phyloP scores from a whole-genome alignment of 1,139 yeast genomes.

The Lodderomyces margitis region DNA sequence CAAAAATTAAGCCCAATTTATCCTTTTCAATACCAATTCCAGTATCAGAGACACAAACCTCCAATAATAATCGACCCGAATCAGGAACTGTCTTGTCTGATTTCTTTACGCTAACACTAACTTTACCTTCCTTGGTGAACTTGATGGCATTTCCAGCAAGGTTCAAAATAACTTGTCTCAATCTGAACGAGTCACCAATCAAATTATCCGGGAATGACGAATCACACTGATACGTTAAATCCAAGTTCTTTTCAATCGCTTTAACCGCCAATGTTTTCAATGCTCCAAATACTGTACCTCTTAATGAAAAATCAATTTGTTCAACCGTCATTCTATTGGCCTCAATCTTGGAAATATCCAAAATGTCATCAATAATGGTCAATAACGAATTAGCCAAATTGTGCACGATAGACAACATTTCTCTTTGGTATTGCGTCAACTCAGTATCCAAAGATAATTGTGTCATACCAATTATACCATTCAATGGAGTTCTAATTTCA shows the following conservation, averaged over 20 bases:
- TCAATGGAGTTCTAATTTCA: slow-evolving; percentile 88
- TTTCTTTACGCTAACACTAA: slow-evolving; percentile 59
- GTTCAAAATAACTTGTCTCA: slow-evolving; percentile 79
- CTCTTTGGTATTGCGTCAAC: slow-evolving; percentile 83
- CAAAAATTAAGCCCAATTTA: slow-evolving; percentile 78
- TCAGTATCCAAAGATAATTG: slow-evolving; percentile 85
- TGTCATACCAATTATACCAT: slow-evolving; percentile 92
- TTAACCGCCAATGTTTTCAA: slow-evolving; percentile 83
- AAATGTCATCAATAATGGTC: slow-evolving; percentile 83
- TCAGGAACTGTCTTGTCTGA: slow-evolving; percentile 42
- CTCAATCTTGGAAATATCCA: slow-evolving; percentile 89
- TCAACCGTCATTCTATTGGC: slow-evolving; percentile 92
- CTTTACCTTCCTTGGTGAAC: slow-evolving; percentile 79
- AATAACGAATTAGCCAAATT: slow-evolving; percentile 79
- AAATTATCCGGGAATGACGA: slow-evolving; percentile 83
- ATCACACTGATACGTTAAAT: slow-evolving; percentile 77
- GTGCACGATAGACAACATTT: slow-evolving; percentile 84
- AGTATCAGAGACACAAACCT: slow-evolving; percentile 84
- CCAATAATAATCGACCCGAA: slow-evolving; percentile 62
- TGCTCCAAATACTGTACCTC: slow-evolving; percentile 88
- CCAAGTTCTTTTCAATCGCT: slow-evolving; percentile 81
- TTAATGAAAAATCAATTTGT: slow-evolving; percentile 76
- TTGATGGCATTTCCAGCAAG: slow-evolving; percentile 87
- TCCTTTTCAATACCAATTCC: slow-evolving; percentile 88
- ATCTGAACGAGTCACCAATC: slow-evolving; percentile 82